A percentile compares a stretch with the other conserved stretches of the same genome.
These are phyloP conservation scores for Psidium friedrichsthalianum DNA, from an alignment of 345 rosid species.

Conservation along the genomic window DNA sequence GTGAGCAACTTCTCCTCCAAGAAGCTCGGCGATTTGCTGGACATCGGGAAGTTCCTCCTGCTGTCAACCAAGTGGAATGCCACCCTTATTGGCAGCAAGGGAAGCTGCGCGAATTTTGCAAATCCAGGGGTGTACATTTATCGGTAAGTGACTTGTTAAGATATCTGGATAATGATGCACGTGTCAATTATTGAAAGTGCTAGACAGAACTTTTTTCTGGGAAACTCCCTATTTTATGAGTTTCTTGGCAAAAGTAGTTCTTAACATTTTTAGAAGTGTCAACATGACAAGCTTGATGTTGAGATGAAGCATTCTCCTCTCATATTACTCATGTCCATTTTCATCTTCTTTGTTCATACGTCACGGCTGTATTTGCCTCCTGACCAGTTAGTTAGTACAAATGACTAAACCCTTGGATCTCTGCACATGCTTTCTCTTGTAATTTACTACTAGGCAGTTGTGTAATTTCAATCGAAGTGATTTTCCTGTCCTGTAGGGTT, in stretches of 20 bases:
- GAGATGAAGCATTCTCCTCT: not conserved
- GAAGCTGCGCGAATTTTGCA: slow-evolving; percentile 56
- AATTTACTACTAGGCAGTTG: not conserved
- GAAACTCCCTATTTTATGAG: not conserved
- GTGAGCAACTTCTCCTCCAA: slow-evolving; percentile 76
- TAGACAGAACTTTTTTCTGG: not conserved
- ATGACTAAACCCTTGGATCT: not conserved
- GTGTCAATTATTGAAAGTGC: not conserved
- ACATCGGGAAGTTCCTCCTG: slow-evolving; percentile 64
- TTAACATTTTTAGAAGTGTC: not conserved
- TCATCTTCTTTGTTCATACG: not conserved
- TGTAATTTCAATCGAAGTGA: not conserved
- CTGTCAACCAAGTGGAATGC: slow-evolving; percentile 79
- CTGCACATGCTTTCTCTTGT: not conserved
- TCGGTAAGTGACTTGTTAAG: slow-evolving; percentile 36
- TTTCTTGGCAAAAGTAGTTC: not conserved
- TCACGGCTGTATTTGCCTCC: not conserved
- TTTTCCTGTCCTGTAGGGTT: slow-evolving; percentile 33
- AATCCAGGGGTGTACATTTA: slow-evolving; percentile 64
- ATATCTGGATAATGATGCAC: not conserved
- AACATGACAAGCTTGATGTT: not conserved
- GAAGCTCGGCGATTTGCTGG: slow-evolving; percentile 61
- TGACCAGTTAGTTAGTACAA: not conserved
- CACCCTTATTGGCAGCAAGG: slow-evolving; percentile 80
- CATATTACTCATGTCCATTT: not conserved